Conservation (phyloP, 129 eudicot genomes). For the Kitagawia praeruptora region DNA sequence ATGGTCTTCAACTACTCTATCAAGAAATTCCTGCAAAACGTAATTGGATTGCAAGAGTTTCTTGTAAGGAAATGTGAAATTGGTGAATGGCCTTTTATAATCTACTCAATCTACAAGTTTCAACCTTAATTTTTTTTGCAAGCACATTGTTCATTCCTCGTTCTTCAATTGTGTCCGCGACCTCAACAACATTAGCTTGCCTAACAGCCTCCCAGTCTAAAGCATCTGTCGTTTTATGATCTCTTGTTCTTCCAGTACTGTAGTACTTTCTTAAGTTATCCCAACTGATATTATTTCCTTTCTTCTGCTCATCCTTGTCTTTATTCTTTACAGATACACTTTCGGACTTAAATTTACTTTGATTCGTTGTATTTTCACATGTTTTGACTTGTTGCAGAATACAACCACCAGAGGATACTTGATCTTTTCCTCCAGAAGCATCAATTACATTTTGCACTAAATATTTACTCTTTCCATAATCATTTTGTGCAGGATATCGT, state of each 20-base stretch:
- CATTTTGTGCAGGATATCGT: constrained; percentile 31
- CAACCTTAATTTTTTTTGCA: constrained; percentile 61
- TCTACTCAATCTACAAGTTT: not conserved
- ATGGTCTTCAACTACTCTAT: constrained; percentile 57
- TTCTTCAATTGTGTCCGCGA: constrained; percentile 35
- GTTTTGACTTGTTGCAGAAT: not conserved
- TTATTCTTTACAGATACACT: constrained; percentile 20
- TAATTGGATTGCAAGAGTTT: not conserved
- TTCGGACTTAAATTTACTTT: constrained; percentile 7
- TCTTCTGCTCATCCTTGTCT: constrained; percentile 20
- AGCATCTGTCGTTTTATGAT: constrained; percentile 29
- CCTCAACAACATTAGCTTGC: constrained; percentile 27
- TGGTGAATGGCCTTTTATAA: not conserved
- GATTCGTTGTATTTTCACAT: not conserved
- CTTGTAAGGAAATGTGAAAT: not conserved
- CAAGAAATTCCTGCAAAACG: constrained; percentile 37
- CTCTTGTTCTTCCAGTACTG: constrained; percentile 13
- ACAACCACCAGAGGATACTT: not conserved
- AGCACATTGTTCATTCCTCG: constrained; percentile 61
- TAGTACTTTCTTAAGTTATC: constrained; percentile 37
- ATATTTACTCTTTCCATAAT: not conserved
- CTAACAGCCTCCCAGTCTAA: constrained; percentile 80
- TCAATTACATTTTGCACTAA: constrained; percentile 2
- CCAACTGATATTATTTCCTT: constrained; percentile 36
- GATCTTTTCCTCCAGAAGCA: not conserved